Evolutionary conservation across 805 yeast species (phyloP).

Genomic region (Spathaspora gorwiae): DNA sequence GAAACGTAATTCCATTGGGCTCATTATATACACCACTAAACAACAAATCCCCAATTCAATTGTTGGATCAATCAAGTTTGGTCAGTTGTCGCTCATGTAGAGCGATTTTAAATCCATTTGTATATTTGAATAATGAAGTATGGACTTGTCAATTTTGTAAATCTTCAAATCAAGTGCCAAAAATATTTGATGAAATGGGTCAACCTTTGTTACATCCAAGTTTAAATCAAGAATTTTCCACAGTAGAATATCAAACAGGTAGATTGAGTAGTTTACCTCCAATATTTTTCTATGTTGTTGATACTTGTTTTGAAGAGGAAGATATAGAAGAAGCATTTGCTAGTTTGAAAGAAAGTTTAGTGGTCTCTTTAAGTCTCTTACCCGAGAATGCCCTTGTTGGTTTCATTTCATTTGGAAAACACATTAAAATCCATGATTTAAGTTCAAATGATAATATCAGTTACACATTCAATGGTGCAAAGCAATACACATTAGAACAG

Average conservation of each 20-base stretch:
- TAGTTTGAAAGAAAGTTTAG: constrained; percentile 48
- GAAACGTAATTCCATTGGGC: constrained; percentile 53
- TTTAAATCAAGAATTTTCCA: constrained; percentile 35
- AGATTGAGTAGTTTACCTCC: constrained; percentile 39
- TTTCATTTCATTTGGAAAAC: constrained; percentile 54
- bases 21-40: constrained; percentile 58
- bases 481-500: constrained; percentile 45
- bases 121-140: constrained; percentile 26
- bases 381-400: constrained; percentile 57
- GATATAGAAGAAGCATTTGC: constrained; percentile 38
- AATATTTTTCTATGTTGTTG: constrained; percentile 52
- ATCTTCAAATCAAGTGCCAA: constrained; percentile 39
- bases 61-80: constrained; percentile 30
- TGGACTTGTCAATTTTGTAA: constrained; percentile 62
- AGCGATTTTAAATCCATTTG: constrained; percentile 51
- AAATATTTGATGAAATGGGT: constrained; percentile 15
- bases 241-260: constrained; percentile 49
- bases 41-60: constrained; percentile 28
- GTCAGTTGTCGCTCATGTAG: constrained; percentile 51
- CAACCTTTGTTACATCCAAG: constrained; percentile 26
- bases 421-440: constrained; percentile 55
- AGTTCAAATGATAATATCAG: constrained; percentile 25
- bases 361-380: constrained; percentile 41
- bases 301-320: constrained; percentile 50
- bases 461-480: constrained; percentile 53